phyloP scores from a whole-genome alignment of 2,329 filamentous ascomycete species.

The Trichoderma citrinoviride region DNA sequence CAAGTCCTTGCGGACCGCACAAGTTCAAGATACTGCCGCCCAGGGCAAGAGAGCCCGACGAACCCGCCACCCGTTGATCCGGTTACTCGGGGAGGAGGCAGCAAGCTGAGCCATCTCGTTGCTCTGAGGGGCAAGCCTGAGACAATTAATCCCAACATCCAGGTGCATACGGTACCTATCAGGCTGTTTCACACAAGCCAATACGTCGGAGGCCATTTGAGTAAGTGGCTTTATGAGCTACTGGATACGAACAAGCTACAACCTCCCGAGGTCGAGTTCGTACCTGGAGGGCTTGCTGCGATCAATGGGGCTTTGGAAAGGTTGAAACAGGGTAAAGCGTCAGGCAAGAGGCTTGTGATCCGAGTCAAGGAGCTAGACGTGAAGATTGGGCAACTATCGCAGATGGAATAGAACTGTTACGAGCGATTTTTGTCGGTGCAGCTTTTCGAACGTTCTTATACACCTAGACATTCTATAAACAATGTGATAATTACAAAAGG shows the following conservation, averaged over 20 bases:
- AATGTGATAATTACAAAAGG: too few species aligned
- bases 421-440: not conserved
- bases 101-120: conserved; percentile 19
- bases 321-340: conserved; percentile 3
- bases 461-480: too few species aligned
- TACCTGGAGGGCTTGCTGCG: conserved; percentile 7
- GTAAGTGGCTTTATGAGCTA: conserved; percentile 18
- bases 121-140: not conserved
- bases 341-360: conserved; percentile 13
- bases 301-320: conserved; percentile 12
- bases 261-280: not conserved
- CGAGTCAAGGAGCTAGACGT: conserved; percentile 11
- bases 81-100: conserved; percentile 9
- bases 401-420: not conserved
- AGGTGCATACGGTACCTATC: conserved; percentile 14
- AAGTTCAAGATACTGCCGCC: conserved; percentile 17
- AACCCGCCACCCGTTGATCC: conserved; percentile 1
- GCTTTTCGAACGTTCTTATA: not conserved
- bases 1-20: conserved; percentile 18
- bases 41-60: conserved; percentile 12
- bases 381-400: not conserved
- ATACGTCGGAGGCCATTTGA: conserved; percentile 13
- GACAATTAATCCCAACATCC: not conserved
- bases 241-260: conserved; percentile 4
- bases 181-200: conserved; percentile 16